Conservation (phyloP, 148 eudicot species). For the Amaranthus cruentus region DNA sequence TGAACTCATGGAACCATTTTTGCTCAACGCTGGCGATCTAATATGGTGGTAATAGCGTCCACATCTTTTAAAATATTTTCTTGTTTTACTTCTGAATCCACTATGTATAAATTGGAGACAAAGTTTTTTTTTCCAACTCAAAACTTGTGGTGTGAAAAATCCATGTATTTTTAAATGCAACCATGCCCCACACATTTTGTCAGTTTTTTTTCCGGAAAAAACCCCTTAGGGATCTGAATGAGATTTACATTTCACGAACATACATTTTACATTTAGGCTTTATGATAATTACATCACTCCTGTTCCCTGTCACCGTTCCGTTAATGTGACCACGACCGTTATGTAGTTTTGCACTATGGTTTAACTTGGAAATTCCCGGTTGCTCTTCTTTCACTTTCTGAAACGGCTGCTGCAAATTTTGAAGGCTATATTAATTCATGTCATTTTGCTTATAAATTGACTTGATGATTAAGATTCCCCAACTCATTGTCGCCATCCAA, state of each 20-base stretch:
- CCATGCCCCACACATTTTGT: background rate
- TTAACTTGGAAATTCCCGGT: background rate
- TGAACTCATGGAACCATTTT: too few species aligned
- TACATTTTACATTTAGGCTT: background rate
- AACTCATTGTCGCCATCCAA: constrained; percentile 9
- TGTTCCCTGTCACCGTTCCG: background rate
- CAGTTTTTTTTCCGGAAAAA: too few species aligned
- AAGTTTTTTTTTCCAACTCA: too few species aligned
- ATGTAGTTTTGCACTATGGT: background rate
- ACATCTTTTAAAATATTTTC: too few species aligned
- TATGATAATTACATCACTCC: background rate
- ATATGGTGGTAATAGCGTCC: too few species aligned
- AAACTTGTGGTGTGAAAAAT: too few species aligned
- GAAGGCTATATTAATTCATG: background rate
- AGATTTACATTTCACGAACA: background rate
- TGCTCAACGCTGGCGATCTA: too few species aligned
- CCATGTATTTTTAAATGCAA: too few species aligned
- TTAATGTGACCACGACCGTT: background rate
- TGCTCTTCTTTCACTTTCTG: background rate
- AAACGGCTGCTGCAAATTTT: constrained; percentile 3
- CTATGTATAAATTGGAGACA: too few species aligned
- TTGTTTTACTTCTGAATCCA: too few species aligned
- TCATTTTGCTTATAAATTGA: constrained; percentile 6
- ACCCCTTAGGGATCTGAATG: background rate
- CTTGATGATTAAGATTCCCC: constrained; percentile 1